phyloP scores from a whole-genome alignment of 2,329 filamentous ascomycete species.

The Sporothrix brunneoviolacea region DNA sequence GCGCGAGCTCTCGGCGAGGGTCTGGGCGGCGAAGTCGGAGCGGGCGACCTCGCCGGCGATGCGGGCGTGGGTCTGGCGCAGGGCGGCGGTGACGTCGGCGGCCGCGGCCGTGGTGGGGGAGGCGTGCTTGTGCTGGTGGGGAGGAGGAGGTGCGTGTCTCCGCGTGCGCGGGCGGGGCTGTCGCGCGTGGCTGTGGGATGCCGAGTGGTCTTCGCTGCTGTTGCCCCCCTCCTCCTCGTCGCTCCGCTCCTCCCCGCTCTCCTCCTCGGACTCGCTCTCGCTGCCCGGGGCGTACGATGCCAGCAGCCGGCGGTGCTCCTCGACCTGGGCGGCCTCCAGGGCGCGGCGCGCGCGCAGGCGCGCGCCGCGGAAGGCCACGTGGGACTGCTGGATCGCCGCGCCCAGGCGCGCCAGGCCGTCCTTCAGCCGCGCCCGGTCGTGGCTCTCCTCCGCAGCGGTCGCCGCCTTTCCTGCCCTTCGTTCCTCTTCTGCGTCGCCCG shows the following conservation, averaged over 20 bases:
- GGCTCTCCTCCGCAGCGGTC: constrained; percentile 17
- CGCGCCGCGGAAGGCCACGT: constrained; percentile 71
- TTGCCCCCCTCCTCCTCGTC: constrained; percentile 22
- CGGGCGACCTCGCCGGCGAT: constrained; percentile 79
- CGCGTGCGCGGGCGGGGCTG: constrained; percentile 25
- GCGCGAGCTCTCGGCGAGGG: constrained; percentile 73
- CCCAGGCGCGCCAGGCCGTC: constrained; percentile 60
- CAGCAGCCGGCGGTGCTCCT: constrained; percentile 71
- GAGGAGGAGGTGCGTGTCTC: constrained; percentile 25
- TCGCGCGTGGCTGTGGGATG: constrained; percentile 23
- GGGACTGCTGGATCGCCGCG: constrained; percentile 51
- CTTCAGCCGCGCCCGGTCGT: constrained; percentile 58
- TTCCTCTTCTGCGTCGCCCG: too few relatives aligned
- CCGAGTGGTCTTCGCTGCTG: constrained; percentile 6
- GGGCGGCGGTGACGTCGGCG: constrained; percentile 73
- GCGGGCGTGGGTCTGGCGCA: constrained; percentile 78
- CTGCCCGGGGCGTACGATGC: constrained; percentile 56
- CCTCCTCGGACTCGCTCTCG: constrained; percentile 23
- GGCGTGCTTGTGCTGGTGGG: constrained; percentile 42
- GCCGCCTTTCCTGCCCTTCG: too few relatives aligned
- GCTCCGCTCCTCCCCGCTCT: constrained; percentile 19
- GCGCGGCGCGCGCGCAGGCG: constrained; percentile 72
- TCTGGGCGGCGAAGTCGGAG: constrained; percentile 85
- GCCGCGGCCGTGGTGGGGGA: constrained; percentile 69
- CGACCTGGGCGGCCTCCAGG: constrained; percentile 64